phyloP scores from a whole-genome alignment of 345 rosid genomes.

The Microthlaspi erraticum region DNA sequence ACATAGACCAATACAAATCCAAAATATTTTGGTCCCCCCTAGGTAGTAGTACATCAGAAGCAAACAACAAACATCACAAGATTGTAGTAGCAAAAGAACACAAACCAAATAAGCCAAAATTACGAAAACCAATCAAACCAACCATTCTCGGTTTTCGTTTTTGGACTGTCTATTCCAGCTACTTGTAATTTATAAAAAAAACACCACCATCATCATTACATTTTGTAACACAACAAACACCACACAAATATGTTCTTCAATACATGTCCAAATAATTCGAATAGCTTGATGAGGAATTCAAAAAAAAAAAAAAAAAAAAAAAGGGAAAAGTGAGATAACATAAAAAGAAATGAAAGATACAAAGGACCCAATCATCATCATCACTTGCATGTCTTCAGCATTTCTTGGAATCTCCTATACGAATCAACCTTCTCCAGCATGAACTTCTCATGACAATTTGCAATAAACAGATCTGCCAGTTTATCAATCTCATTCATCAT shows the following conservation, averaged over 20 bases:
- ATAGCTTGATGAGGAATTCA: neutral
- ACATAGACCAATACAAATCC: neutral
- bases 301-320: neutral
- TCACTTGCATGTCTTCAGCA: constrained; percentile 75
- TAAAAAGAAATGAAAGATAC: constrained; percentile 36
- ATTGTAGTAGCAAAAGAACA: constrained; percentile 20
- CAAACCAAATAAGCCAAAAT: constrained; percentile 28
- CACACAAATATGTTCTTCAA: constrained; percentile 25
- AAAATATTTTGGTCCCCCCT: constrained; percentile 34
- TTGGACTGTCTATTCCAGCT: constrained; percentile 22
- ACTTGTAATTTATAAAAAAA: neutral
- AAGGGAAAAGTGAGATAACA: constrained; percentile 28
- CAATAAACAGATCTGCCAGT: constrained; percentile 85
- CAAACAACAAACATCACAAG: constrained; percentile 30
- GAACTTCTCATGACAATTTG: constrained; percentile 84
- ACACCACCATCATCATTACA: constrained; percentile 22
- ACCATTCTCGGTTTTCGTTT: constrained; percentile 25
- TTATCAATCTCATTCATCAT: constrained; percentile 69
- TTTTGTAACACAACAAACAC: constrained; percentile 28
- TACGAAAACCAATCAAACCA: constrained; percentile 18
- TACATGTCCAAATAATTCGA: constrained; percentile 18
- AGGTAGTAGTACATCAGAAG: constrained; percentile 23
- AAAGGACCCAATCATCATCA: constrained; percentile 18
- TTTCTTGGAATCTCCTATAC: constrained; percentile 84
- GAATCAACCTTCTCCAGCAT: constrained; percentile 95